phyloP scores from a whole-genome alignment of 208 protist genomes.

The Trypanosoma theileri region DNA sequence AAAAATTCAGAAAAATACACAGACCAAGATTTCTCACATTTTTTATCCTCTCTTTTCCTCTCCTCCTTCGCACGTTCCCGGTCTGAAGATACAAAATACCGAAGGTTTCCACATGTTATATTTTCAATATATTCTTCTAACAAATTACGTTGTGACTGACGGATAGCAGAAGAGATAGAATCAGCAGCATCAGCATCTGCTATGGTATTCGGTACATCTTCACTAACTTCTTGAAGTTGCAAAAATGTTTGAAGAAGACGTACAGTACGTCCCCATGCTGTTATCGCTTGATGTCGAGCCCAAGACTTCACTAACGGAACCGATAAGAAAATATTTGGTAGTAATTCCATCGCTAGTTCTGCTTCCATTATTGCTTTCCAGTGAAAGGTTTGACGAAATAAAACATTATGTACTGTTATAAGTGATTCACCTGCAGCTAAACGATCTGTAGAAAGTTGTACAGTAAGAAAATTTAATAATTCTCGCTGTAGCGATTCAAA shows the following conservation, averaged over 20 bases:
- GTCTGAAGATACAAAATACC: not conserved
- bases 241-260: constrained; percentile 24
- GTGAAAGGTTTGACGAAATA: constrained; percentile 19
- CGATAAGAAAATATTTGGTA: not conserved
- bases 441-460: constrained; percentile 15
- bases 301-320: not conserved
- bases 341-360: constrained; percentile 5
- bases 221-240: constrained; percentile 17
- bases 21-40: constrained; percentile 4
- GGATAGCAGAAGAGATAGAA: constrained; percentile 10
- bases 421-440: not conserved
- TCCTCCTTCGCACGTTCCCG: not conserved
- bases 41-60: not conserved
- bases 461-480: constrained; percentile 15
- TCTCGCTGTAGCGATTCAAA: constrained; percentile 18
- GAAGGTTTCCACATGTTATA: not conserved
- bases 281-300: constrained; percentile 11
- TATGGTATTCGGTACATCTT: constrained; percentile 11
- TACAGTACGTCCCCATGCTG: constrained; percentile 17
- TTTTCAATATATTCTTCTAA: constrained; percentile 26
- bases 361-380: constrained; percentile 24
- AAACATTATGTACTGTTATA: constrained; percentile 18
- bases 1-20: constrained; percentile 38
- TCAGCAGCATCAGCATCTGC: constrained; percentile 10
- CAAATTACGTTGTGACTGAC: constrained; percentile 10